Evolutionary conservation across 2,329 filamentous ascomycete species (phyloP), one percentile per base, ranked within the genome.

Genomic region (Trichoderma koningiopsis): DNA sequence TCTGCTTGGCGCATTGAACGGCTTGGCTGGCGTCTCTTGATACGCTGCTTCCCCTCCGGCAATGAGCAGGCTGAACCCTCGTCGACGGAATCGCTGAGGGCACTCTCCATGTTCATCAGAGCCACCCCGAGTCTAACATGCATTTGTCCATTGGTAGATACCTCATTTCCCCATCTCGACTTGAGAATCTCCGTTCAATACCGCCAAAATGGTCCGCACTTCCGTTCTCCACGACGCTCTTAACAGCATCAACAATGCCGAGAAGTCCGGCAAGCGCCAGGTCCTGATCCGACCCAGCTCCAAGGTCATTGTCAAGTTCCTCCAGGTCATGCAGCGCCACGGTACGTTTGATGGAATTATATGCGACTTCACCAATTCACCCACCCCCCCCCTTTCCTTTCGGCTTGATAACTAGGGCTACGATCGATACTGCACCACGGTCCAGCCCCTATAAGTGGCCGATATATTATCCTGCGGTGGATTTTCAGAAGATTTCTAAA

Each of bases 371-470:
- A 4, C 27, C 35, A 35, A 35, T 35, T 19, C 49, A 65, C 40
- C 35, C 24, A 37, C 19, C 16, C 33, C 68, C 68, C 70, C 60
- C 61, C 75, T 75, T 77, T 75, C 75, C 76, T 79, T 90, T 96
- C 96, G 95, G 94, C 91, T 92, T 97, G 93, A 98, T 98, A 98
- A 98, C 96, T 99, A 97, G 95, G 82, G 93, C 91, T 91, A 93
- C 89, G 89, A 91, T 95, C 91, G 89, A 88, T 82, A 75, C 75
- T 75, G 82, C 86, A 83, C 87, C 84, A 97, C 94, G 92, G 91
- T 90, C 88, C 91, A 90, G 93, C 95, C 93, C 94, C 93, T 99
- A 98, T 99, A 98, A 98, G 90, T 96, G 90, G 89, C 93, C 95
- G 96, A 96, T 92, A 99, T 85, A 99, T 96, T 83, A 85, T 92